Evolutionary conservation across 805 yeast species (phyloP).

Genomic region (Teunomyces lycoperdinae): DNA sequence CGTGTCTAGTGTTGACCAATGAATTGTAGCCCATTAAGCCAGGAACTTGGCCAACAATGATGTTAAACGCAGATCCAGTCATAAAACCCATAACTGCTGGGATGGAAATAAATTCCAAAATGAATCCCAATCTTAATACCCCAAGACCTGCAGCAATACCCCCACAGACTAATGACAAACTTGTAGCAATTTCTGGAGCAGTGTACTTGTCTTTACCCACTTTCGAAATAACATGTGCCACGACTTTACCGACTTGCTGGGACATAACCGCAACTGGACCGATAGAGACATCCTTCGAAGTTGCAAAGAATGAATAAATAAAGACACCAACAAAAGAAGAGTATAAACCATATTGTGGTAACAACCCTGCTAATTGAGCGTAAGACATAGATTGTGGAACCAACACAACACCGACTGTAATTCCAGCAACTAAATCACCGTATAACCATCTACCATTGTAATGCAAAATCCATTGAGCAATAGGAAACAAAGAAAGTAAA

Average conservation of each 20-base stretch:
- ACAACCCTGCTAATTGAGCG: slow-evolving; percentile 79
- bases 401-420: slow-evolving; percentile 88
- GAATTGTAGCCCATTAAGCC: slow-evolving; percentile 73
- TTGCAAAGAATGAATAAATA: slow-evolving; percentile 86
- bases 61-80: slow-evolving; percentile 89
- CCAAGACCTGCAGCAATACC: slow-evolving; percentile 82
- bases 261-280: slow-evolving; percentile 99
- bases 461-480: slow-evolving; percentile 78
- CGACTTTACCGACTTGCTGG: slow-evolving; percentile 74
- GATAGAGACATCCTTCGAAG: slow-evolving; percentile 91
- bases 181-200: slow-evolving; percentile 77
- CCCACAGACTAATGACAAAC: slow-evolving; percentile 79
- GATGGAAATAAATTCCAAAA: slow-evolving; percentile 82
- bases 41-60: slow-evolving; percentile 83
- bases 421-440: slow-evolving; percentile 85
- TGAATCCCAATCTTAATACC: slow-evolving; percentile 77
- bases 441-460: slow-evolving; percentile 78
- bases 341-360: slow-evolving; percentile 83
- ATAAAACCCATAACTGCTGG: slow-evolving; percentile 95
- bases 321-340: slow-evolving; percentile 91
- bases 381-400: slow-evolving; percentile 97
- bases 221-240: slow-evolving; percentile 53
- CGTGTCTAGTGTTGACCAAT: slow-evolving; percentile 65
- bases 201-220: slow-evolving; percentile 41
- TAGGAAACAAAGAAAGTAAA: slow-evolving; percentile 68